Base-by-base conservation (phyloP, 495 filamentous ascomycete species). In the Penicillium bialowiezense region DNA sequence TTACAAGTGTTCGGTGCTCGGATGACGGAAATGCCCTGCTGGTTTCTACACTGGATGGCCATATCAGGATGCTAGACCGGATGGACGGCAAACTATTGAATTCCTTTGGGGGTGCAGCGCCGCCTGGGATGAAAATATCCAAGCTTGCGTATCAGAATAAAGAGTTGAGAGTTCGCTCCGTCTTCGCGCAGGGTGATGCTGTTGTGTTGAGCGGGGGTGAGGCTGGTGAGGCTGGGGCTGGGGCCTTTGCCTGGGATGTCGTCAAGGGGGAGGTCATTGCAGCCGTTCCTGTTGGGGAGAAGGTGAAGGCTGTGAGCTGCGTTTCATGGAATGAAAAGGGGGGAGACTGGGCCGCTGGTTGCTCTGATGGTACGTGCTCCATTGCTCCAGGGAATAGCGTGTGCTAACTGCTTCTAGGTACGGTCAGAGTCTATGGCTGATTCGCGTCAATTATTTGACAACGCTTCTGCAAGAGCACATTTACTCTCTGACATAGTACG, bases 191-290 rank as follows among this genome's bases (percentile, higher is more conserved):
- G 17, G 82, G 75, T 48, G 93, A 95, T 67, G 81, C 80, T 31
- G 86, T 83, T 28, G 89, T 95, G 7, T 59, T 98, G 17, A 86
- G 82, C 46, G 93, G 93, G n/a, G 86, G 87, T 55, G 91, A 97
- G 69, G 72, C 72, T 32, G 56, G 66, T 0, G 64, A 69, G 24
- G 68, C 62, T 13, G 78, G 82, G 55, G 72, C 73, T 3, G 55
- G 47, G 31, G 76, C 95, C 14, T 90, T 87, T 77, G 89, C 84
- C 10, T 97, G 92, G 90, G 91, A 96, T 78, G 62, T 95, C n/a
- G 56, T 96, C 41, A 86, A 75, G 32, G 92, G 90, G 1, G 81
- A 83, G 44, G 59, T 86, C 32, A 73, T 86, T 43, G 76, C 81
- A 19, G 79, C 72, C 44, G 57, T 91, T 36, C 62, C 74, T 32